Base-by-base conservation (phyloP, 768 basidiomycete species). In the Neoboletus magnificus region DNA sequence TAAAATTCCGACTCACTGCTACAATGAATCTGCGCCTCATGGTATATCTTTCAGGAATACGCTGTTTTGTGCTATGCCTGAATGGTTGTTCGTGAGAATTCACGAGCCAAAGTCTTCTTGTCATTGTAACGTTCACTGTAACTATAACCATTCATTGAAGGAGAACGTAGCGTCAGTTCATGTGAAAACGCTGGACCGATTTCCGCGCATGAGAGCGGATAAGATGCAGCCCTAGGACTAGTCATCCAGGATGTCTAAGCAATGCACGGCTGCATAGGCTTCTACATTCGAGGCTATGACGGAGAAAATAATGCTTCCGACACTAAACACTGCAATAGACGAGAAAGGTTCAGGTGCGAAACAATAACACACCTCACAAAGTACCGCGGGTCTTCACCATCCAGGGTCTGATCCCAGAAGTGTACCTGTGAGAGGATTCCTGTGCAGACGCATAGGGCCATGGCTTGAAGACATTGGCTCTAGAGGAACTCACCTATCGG, bases 341-440 rank as follows among this genome's bases (percentile, higher is more conserved):
- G 7, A 41, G 35, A 41, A 35, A 40, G 23, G 23, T 30, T 61
- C 52, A 62, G 48, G 23, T 5, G 23, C 10, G 33, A 40, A 35
- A 37, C 12, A 40, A 44, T n/a, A 37, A 10, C 29, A 45, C 59
- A 75, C 69, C 54, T 81, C 82, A 41, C 77, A 71, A 58, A 83
- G 82, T 18, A 82, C 54, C 8, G 76, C 76, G 7, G 82, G 79
- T 45, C 74, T 72, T 79, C 81, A 83, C 83, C 83, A 86, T 3
- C 69, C 57, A 54, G 78, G 81, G 8, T 73, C 63, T 22, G 73
- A 54, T 2, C 79, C 76, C 3, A 85, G 71, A 18, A 85, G 68
- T 11, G 78, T 77, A 1, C 84, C 83, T 42, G 76, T 76, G 25
- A 83, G 76, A 9, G 84, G 83, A 1, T 76, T 18, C 81, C 82